Percentiles rank a stretch among this genome's conserved stretches.
These are phyloP conservation scores for Helotiales sp. DNA, from an alignment of 2,329 filamentous ascomycete species.

Conservation along the genomic window DNA sequence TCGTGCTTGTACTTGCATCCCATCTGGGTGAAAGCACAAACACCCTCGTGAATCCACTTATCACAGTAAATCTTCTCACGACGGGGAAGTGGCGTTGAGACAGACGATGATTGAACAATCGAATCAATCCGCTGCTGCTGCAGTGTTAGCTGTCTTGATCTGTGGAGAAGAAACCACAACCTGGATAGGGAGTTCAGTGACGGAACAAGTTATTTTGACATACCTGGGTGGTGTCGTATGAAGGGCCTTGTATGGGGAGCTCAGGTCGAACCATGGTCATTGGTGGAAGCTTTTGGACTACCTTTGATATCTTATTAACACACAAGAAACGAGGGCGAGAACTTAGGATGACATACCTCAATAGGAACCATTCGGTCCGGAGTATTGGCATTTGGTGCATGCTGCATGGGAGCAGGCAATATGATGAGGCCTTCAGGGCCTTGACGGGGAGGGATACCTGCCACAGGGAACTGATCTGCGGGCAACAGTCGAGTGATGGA, in stretches of 20 bases:
- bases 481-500: conserved; percentile 59
- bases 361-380: conserved; percentile 29
- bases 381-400: conserved; percentile 24
- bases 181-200: background rate
- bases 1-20: conserved; percentile 91
- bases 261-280: background rate
- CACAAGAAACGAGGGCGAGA: background rate
- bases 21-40: conserved; percentile 83
- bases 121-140: conserved; percentile 31
- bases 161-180: background rate
- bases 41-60: conserved; percentile 86
- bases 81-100: conserved; percentile 14
- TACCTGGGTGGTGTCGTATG: conserved; percentile 15
- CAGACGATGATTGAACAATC: conserved; percentile 24
- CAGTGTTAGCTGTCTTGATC: background rate
- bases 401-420: conserved; percentile 33
- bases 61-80: conserved; percentile 77
- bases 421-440: conserved; percentile 42
- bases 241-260: background rate
- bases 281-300: conserved; percentile 19
- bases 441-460: conserved; percentile 46
- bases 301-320: conserved; percentile 20
- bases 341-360: conserved; percentile 25
- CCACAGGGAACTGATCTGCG: conserved; percentile 54
- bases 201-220: background rate